Evolutionary conservation across 116 monocot species (phyloP), one percentile per base, ranked within the genome.

Genomic region (Posidonia oceanica): DNA sequence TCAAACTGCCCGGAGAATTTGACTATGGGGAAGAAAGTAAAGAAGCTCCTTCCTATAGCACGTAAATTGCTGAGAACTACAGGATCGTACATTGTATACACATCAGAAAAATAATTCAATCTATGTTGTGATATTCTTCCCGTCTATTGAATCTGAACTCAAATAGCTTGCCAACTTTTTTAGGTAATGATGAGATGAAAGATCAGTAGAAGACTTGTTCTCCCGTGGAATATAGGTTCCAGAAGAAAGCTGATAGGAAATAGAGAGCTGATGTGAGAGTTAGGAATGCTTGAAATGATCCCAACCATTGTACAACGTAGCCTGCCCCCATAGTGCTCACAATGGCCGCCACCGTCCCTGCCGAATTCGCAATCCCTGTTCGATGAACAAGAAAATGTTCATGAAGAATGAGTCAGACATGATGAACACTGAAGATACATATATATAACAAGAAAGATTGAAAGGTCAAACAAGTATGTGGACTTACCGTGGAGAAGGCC

Each of bases 201-300:
- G 15, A 68, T 69, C 63, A 94, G 59, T 75, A 80, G 80, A 95
- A 88, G 78, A 95, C 79, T 79, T 87, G 91, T 13, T 94, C 86
- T 37, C 77, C 91, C 3, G 94, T 90, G 51, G 94, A 83, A 72
- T 79, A 80, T 11, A 77, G 36, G 67, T 91, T 91, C 75, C 82
- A 95, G 72, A 91, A 95, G 39, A 91, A 36, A 59, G 88, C 75
- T 60, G 77, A 76, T 20, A 73, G 48, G 81, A 91, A 86, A 75
- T 91, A 95, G 66, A 95, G 74, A 21, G 63, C 71, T 60, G 95
- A 78, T 18, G 95, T 95, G 57, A 95, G 80, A 36, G 86, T 85
- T 7, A 95, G 81, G 66, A 91, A 95, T 41, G 95, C 95, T 61
- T 88, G 91, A 72, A 95, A 91, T 5, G 95, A 95, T 66, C 95